Base-by-base conservation (phyloP, 352 stramenopile species). In the Pythium sukuiense region DNA sequence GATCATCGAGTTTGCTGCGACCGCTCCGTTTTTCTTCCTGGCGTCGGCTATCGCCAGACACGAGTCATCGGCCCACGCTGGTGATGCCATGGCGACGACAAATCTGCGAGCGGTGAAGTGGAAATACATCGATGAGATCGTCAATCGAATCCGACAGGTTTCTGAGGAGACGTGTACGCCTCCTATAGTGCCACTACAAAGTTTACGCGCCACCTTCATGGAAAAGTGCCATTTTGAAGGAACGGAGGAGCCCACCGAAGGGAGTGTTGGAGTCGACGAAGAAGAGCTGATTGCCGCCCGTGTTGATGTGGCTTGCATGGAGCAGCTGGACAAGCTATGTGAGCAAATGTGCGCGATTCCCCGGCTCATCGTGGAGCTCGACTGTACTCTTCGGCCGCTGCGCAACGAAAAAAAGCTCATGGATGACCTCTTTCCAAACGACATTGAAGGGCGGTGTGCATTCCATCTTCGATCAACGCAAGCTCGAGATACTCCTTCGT, bases 41-140 rank as follows among this genome's bases (percentile, higher is more conserved):
- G 45, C 45, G n/a, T 52, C 45, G 3, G 20, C 45, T 18, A 52
- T 52, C 45, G 45, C 20, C 45, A n/a, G 45, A 29, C 45, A 52
- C 11, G 20, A 29, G 6, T 27, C 45, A 12, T 29, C 45, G 9
- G 45, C 18, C 24, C 18, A 52, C n/a, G 3, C n/a, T 1, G 24
- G 45, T 30, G 45, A 52, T 32, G 45, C 45, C 4, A 52, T 52
- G 45, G 8, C 45, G 14, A 29, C 45, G 9, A 52, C 45, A 9
- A 52, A 52, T 52, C 45, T 52, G 6, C 45, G 45, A 18, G 45
- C 45, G 7, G 45, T 52, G 14, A 52, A 52, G 6, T 52, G 45
- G 45, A 52, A 52, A 29, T 52, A 52, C 45, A 52, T 52, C n/a
- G 45, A 52, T 8, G 45, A 52, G n/a, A 52, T 52, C 45, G n/a